These are phyloP conservation scores for Prunus yedoensis DNA, from an alignment of 331 rosid genomes.

Conservation along the genomic window DNA sequence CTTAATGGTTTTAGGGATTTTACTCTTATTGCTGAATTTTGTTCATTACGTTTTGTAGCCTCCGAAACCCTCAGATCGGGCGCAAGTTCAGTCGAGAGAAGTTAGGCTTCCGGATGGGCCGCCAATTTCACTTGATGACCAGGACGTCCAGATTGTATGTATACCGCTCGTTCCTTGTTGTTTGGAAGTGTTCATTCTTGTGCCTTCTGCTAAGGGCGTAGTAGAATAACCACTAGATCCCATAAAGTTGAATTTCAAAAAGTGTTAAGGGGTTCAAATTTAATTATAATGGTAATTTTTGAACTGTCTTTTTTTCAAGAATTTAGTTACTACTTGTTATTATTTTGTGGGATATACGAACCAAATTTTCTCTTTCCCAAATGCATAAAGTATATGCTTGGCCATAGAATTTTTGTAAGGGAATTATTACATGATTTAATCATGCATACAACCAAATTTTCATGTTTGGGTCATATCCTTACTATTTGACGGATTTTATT, in stretches of 20 bases:
- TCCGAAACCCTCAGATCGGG: constrained; percentile 79
- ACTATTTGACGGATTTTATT: not conserved
- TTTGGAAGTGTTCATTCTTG: not conserved
- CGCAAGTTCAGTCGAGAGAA: constrained; percentile 75
- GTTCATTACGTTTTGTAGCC: constrained; percentile 40
- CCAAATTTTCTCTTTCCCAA: not conserved
- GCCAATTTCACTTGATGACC: constrained; percentile 79
- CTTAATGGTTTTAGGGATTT: not conserved
- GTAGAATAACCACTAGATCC: not conserved
- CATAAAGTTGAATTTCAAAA: not conserved
- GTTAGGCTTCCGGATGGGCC: constrained; percentile 74
- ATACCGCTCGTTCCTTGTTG: not conserved
- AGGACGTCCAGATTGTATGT: constrained; percentile 85
- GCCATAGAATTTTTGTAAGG: not conserved
- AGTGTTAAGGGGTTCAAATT: no score
- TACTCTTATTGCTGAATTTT: constrained; percentile 5
- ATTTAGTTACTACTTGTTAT: not conserved
- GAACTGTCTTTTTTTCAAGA: not conserved
- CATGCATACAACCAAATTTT: not conserved
- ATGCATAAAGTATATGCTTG: not conserved
- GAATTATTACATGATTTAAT: no score
- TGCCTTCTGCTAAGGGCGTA: not conserved
- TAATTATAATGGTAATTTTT: no score
- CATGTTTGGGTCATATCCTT: no score
- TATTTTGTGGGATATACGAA: not conserved